Evolutionary conservation across 148 eudicot genomes (phyloP), one percentile per base, ranked within the genome.

Genomic region (Pharnaceum exiguum): DNA sequence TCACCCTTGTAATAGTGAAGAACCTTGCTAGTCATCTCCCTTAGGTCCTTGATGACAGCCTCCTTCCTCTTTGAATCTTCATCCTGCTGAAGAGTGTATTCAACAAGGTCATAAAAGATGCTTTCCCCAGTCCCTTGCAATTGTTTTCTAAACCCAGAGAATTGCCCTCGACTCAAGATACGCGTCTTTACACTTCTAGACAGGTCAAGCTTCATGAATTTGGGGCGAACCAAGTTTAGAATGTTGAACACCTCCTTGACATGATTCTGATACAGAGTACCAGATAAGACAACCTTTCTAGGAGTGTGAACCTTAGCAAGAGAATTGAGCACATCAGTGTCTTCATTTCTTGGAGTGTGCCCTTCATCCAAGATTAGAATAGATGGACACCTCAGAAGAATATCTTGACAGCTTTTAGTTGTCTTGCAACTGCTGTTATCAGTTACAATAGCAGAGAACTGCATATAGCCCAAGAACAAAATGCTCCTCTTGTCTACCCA

Each of bases 1-100:
- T 86, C 95, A 8, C 95, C 97, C 62, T 72, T 81, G 64, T 86
- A 86, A 49, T 83, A 89, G 53, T 89, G 97, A 53, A 90, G 82
- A 63, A 90, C 86, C 21, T 68, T 74, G 37, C 75, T 48, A 1
- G 94, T 89, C 95, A 89, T 86, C 71, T 89, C 88, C 4, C 95
- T 72, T 28, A 86, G 71, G 62, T 79, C 85, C 63, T 67, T 74
- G 35, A 89, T 86, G 33, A 89, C 78, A 8, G 72, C 68, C 18
- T 57, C 64, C 66, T 81, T 86, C 47, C 82, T 74, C 37, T 62
- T 74, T 6, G 57, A 55, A 64, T 81, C 71, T n/a, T 75, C 70
- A 43, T 89, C 95, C 24, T 79, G 74, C 13, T 72, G 77, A 17
- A 89, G 68, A 0, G 90, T 67, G 19, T 67, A 50, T 74, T 89